Conservation (phyloP, 2,329 filamentous ascomycete species). For the Rhynchosporium secalis region DNA sequence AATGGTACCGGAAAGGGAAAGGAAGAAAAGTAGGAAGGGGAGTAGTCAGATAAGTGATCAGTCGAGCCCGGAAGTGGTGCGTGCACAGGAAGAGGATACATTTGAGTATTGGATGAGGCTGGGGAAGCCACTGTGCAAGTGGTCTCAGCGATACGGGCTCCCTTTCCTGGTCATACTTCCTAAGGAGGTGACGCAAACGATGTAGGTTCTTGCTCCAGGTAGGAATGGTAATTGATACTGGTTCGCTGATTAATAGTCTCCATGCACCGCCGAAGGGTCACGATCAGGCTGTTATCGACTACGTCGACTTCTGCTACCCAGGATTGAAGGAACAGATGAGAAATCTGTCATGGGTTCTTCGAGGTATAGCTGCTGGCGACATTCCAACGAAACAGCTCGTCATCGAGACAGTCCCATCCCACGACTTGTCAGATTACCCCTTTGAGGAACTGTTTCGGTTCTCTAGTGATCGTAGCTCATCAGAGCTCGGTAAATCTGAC, state of each 20-base stretch:
- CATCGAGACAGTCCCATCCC: background rate
- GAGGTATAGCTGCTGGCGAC: background rate
- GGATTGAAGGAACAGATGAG: conserved; percentile 2
- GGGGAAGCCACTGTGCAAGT: conserved; percentile 8
- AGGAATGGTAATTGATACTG: conserved; percentile 2
- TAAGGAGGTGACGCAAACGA: conserved; percentile 12
- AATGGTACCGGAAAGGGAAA: conserved; percentile 9
- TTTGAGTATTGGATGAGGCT: conserved; percentile 13
- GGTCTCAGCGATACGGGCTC: conserved; percentile 6
- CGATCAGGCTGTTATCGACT: no score
- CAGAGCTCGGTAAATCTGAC: background rate
- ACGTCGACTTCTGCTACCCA: no score
- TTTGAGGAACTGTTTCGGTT: background rate
- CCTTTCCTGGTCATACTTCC: conserved; percentile 2
- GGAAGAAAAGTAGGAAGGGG: background rate
- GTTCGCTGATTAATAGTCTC: no score
- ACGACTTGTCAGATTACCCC: background rate
- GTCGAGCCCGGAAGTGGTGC: background rate
- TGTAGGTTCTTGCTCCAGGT: conserved; percentile 11
- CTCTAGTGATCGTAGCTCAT: conserved; percentile 2
- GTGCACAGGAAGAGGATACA: conserved; percentile 4
- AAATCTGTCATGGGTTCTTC: background rate
- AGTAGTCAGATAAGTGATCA: background rate
- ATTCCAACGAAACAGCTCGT: background rate
- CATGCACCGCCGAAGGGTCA: no score